Conservation (phyloP, 2,329 filamentous ascomycete species). For the Aspergillus sp. region DNA sequence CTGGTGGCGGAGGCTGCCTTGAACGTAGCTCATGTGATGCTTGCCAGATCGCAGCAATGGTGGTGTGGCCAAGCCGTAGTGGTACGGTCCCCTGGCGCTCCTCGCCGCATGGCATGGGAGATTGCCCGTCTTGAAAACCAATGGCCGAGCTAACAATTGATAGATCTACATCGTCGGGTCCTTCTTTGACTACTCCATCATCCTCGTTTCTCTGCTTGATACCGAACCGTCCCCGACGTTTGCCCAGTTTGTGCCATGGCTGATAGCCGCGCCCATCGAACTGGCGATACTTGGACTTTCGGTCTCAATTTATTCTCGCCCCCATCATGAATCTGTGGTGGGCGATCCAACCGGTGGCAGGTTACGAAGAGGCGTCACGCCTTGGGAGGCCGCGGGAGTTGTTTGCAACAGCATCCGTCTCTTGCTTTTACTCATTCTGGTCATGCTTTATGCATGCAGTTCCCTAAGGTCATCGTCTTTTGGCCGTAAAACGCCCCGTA, state of each 20-base stretch:
- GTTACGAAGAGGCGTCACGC: constrained; percentile 40
- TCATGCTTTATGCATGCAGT: constrained; percentile 58
- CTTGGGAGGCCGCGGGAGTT: constrained; percentile 43
- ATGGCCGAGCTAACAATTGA: constrained; percentile 7
- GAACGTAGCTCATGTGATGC: constrained; percentile 72
- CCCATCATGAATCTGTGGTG: constrained; percentile 63
- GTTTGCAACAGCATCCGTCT: constrained; percentile 67
- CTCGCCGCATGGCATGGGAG: background rate
- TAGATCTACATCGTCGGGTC: constrained; percentile 84
- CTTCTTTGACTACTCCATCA: constrained; percentile 82
- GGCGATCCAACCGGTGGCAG: constrained; percentile 48
- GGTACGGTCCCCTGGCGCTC: constrained; percentile 52
- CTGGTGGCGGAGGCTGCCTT: constrained; percentile 74
- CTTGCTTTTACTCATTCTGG: constrained; percentile 61
- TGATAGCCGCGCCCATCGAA: constrained; percentile 70
- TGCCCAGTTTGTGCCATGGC: constrained; percentile 79
- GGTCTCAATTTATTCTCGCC: constrained; percentile 65
- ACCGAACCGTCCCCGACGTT: constrained; percentile 76
- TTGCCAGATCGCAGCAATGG: constrained; percentile 65
- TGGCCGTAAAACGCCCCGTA: constrained; percentile 26
- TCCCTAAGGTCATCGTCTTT: constrained; percentile 47
- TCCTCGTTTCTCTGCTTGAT: constrained; percentile 84
- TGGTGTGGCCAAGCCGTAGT: constrained; percentile 79
- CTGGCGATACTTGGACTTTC: constrained; percentile 68
- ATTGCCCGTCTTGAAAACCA: background rate